These are phyloP conservation scores for Strobilomyces confusus DNA, from an alignment of 768 basidiomycete genomes.

Conservation along the genomic window DNA sequence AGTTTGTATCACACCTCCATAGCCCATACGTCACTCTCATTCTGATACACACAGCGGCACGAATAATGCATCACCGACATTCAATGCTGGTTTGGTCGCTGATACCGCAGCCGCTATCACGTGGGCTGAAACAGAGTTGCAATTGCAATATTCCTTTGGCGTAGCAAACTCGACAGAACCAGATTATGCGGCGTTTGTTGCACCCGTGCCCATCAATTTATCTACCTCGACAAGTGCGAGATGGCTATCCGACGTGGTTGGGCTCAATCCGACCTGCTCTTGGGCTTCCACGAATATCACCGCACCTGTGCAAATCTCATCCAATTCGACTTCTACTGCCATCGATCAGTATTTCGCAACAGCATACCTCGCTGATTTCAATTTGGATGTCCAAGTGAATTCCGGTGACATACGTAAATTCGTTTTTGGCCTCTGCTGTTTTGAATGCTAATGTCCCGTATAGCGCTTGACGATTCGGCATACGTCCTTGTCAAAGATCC, in stretches of 20 bases:
- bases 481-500: slow-evolving; percentile 2
- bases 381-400: slow-evolving; percentile 17
- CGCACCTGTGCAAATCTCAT: slow-evolving; percentile 4
- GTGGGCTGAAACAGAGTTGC: slow-evolving; percentile 26
- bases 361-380: slow-evolving; percentile 13
- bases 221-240: slow-evolving; percentile 18
- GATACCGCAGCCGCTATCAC: slow-evolving; percentile 18
- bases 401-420: slow-evolving; percentile 4
- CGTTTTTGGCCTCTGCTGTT: neutral
- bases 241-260: slow-evolving; percentile 28
- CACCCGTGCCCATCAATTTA: slow-evolving; percentile 18
- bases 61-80: neutral
- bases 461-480: neutral
- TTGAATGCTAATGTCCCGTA: neutral
- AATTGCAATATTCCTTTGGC: slow-evolving; percentile 24
- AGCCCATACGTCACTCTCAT: neutral
- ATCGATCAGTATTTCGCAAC: slow-evolving; percentile 1
- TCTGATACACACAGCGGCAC: slow-evolving; percentile 6
- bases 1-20: slow-evolving; percentile 9
- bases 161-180: slow-evolving; percentile 10
- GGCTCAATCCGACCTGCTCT: slow-evolving; percentile 25
- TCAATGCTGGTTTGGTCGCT: slow-evolving; percentile 6
- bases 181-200: slow-evolving; percentile 17
- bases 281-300: slow-evolving; percentile 28
- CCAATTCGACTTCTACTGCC: slow-evolving; percentile 3